Base-by-base conservation (phyloP, 2,329 filamentous ascomycete species). In the Diaporthe nobilis region DNA sequence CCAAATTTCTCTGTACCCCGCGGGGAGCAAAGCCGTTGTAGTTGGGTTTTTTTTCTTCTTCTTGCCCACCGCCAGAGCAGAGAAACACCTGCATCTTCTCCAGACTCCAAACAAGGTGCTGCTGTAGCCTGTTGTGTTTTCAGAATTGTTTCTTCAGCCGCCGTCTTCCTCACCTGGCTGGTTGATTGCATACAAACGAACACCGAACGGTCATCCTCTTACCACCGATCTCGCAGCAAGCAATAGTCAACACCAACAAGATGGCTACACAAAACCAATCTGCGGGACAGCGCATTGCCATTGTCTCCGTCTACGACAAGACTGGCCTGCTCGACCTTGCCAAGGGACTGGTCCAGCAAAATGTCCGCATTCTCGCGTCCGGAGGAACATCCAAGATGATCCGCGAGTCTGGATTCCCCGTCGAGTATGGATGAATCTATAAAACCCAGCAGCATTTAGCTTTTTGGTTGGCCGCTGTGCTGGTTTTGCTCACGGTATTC, bases 291-390 rank as follows among this genome's bases (percentile, higher is more conserved):
- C 88, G 90, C 83, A 90, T 90, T 89, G 97, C 97, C 80, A 98
- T 99, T 83, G 90, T 99, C 84, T 98, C 96, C 79, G 97, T 98
- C 88, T 98, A 97, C 85, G 95, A 99, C 90, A 99, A 99, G 92
- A 98, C 96, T 74, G 97, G 96, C 77, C 91, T 98, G 79, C 88
- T 98, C 80, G 96, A 98, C 86, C 90, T 98, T 80, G 95, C 95
- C 81, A 98, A 98, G 87, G 95, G 95, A 81, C 91, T 98, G 70
- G 91, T 94, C 83, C 91, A 96, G 89, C 92, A 97, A 83, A 93
- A 97, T 92, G 94, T 98, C 80, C 94, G 95, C 80, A 93, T 99
- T 79, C 90, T 99, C 75, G 97, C 97, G 73, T 98, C 96, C 75
- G 97, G 97, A 76, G 97, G 97, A 81, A 99, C 97, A 65, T 94